Base-by-base conservation (phyloP, 148 eudicot genomes). In the Salicornia ramosissima region DNA sequence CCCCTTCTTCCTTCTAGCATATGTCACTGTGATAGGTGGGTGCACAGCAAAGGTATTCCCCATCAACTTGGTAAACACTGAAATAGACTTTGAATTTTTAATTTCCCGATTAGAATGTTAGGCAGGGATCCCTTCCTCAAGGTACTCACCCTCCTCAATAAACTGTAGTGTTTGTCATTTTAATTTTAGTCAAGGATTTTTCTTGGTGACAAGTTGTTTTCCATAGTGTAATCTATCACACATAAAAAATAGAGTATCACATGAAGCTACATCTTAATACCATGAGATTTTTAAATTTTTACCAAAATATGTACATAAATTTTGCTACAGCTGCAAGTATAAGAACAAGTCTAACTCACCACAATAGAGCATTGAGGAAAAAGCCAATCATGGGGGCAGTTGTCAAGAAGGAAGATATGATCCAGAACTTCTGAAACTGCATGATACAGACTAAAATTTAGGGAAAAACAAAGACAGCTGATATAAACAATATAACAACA, bases 351-450 rank as follows among this genome's bases (percentile, higher is more conserved):
- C 33, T 66, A 19, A 79, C 86, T 84, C 71, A 91, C 97, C 86
- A 91, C 97, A 22, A 90, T 92, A 25, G 86, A 78, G 75, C 97
- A 91, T 69, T 83, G 90, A 57, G 88, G 87, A 68, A 91, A 91
- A 59, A 91, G 84, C 97, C 97, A 91, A 83, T 91, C 97, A 73
- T 91, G 97, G 28, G 97, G 97, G 72, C 92, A 85, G 56, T 89
- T 85, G 73, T 81, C 89, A 16, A 91, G 78, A 68, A 81, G 82
- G 73, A 82, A 91, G 51, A 91, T 70, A 42, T 76, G 60, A 53
- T 85, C 97, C 0, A 92, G 87, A 68, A 87, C 77, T 61, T 83
- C 83, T 36, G 87, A 75, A 75, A 77, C 95, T 88, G 88, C 78
- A 86, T 45, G 21, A 43, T 13, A 78, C 2, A 49, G 24, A 71